Evolutionary conservation across 805 yeast genomes (phyloP).

Genomic region (Debaryomyces maramus): DNA sequence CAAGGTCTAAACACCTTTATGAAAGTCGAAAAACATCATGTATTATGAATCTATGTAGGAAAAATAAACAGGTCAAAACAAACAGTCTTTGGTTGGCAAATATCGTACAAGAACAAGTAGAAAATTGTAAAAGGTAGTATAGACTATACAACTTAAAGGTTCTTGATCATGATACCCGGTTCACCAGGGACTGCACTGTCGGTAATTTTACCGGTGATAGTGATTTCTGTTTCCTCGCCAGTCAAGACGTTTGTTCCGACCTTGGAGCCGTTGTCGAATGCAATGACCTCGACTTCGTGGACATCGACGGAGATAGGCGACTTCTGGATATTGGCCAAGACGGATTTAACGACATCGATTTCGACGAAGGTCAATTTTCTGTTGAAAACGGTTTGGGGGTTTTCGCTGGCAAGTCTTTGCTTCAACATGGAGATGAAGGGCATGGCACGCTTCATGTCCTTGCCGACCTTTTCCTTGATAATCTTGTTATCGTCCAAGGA

Average conservation of each 20-base stretch:
- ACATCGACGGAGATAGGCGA: constrained; percentile 61
- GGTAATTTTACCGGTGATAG: constrained; percentile 63
- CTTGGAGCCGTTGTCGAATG: constrained; percentile 61
- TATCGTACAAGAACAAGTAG: too few species aligned
- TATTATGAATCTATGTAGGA: background rate
- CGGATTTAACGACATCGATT: constrained; percentile 58
- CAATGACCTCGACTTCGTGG: constrained; percentile 56
- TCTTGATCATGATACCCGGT: constrained; percentile 81
- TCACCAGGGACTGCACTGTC: constrained; percentile 90
- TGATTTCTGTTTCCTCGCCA: constrained; percentile 67
- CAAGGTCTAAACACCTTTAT: too few species aligned
- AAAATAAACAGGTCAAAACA: background rate
- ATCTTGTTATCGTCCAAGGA: constrained; percentile 63
- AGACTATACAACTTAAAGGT: constrained; percentile 38
- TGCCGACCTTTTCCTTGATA: constrained; percentile 67
- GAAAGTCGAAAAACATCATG: too few species aligned
- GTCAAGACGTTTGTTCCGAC: constrained; percentile 65
- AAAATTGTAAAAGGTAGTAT: background rate
- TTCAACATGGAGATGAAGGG: constrained; percentile 89
- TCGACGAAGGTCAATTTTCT: constrained; percentile 86
- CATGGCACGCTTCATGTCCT: constrained; percentile 97
- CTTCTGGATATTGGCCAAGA: constrained; percentile 55
- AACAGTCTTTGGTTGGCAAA: too few species aligned
- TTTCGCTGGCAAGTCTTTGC: constrained; percentile 69
- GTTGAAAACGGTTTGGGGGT: constrained; percentile 80